These are phyloP conservation scores for Sphenostylis stenocarpa DNA, from an alignment of 306 rosid species.

Conservation along the genomic window DNA sequence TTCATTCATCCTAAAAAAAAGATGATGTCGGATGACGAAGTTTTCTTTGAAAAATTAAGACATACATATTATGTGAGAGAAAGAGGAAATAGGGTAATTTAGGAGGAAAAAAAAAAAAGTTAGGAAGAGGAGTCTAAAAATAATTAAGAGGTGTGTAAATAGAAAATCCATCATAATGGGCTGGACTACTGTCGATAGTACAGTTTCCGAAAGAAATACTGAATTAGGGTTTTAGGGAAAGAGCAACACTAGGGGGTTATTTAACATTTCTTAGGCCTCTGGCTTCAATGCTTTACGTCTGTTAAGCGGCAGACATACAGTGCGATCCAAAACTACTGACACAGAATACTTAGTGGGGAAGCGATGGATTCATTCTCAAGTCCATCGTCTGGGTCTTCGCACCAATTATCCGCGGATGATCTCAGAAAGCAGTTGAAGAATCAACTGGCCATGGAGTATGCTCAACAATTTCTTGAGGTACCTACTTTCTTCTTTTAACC, in stretches of 20 bases:
- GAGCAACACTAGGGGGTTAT: neutral
- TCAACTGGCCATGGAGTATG: conserved; percentile 90
- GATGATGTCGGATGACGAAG: too few species aligned
- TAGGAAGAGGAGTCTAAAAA: too few species aligned
- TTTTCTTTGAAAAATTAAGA: too few species aligned
- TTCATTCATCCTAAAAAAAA: too few species aligned
- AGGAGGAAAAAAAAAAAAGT: too few species aligned
- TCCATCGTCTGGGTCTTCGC: conserved; percentile 51
- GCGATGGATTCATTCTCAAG: conserved; percentile 86
- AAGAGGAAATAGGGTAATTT: too few species aligned
- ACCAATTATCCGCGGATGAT: conserved; percentile 55
- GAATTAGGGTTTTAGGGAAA: conserved; percentile 26
- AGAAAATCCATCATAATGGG: neutral
- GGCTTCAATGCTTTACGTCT: neutral
- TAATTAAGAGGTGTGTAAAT: too few species aligned
- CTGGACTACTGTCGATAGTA: neutral
- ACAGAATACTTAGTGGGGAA: neutral
- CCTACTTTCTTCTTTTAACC: neutral
- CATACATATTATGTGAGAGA: too few species aligned
- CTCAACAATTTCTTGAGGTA: conserved; percentile 96
- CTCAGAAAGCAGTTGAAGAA: conserved; percentile 78
- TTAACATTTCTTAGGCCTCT: neutral
- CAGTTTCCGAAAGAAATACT: neutral
- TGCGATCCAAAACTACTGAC: neutral
- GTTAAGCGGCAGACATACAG: neutral